Conservation (phyloP, 306 rosid genomes). For the Rubus idaeus region DNA sequence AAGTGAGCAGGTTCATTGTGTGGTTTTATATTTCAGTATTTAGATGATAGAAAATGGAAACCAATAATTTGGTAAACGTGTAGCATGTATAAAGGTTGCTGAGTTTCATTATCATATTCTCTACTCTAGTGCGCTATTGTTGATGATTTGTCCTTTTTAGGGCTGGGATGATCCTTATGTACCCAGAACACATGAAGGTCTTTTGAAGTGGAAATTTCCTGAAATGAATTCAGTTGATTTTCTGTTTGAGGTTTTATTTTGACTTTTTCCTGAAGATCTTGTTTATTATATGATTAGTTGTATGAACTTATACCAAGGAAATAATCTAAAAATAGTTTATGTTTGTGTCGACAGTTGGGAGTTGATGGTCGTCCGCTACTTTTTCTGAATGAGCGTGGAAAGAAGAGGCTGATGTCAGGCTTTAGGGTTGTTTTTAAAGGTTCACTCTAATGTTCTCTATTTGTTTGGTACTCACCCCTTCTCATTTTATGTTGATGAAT, state of each 20-base stretch:
- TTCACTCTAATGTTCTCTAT: conserved; percentile 25
- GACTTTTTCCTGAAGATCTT: not conserved
- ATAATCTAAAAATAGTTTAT: not conserved
- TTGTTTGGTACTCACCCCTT: not conserved
- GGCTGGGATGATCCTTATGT: conserved; percentile 98
- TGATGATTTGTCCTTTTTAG: conserved; percentile 22
- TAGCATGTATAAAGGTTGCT: not conserved
- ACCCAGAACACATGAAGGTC: conserved; percentile 97
- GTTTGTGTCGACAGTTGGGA: conserved; percentile 53
- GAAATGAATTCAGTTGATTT: conserved; percentile 87
- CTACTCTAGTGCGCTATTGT: not conserved
- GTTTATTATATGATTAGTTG: not conserved
- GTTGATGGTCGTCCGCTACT: conserved; percentile 60
- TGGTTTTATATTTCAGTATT: not conserved
- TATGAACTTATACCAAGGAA: no score
- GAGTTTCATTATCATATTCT: not conserved
- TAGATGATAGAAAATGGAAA: not conserved
- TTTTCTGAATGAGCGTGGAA: conserved; percentile 76
- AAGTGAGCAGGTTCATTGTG: not conserved
- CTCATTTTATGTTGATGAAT: not conserved
- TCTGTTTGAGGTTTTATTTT: conserved; percentile 68
- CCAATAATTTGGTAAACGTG: not conserved
- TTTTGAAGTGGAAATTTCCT: conserved; percentile 88
- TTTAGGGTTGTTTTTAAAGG: conserved; percentile 71
- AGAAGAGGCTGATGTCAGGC: conserved; percentile 82